A percentile compares a stretch with the other conserved stretches of the same genome.
phyloP scores from a whole-genome alignment of 169 alveolate genomes.

The Cryptosporidium sp. region DNA sequence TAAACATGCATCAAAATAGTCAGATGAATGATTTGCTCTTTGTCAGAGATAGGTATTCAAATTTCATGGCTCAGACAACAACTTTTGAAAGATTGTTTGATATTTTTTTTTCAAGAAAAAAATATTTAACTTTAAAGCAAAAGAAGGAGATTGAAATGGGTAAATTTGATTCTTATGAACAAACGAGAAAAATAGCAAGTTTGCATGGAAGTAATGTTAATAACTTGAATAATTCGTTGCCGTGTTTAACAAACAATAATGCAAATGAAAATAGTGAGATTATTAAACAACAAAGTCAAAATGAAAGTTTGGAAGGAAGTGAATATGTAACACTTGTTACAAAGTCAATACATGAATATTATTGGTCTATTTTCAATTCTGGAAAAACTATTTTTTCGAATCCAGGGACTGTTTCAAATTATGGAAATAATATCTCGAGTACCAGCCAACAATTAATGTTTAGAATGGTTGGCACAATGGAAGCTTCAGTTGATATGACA shows the following conservation, averaged over 20 bases:
- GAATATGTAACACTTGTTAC: conserved; percentile 6
- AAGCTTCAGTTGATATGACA: conserved; percentile 36
- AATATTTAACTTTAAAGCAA: conserved; percentile 14
- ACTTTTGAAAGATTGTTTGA: conserved; percentile 52
- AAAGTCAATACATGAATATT: conserved; percentile 58
- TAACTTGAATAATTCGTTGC: background rate
- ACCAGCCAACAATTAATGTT: conserved; percentile 65
- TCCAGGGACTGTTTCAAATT: conserved; percentile 44
- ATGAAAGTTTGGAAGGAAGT: background rate
- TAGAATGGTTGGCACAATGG: conserved; percentile 69
- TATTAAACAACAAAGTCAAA: background rate
- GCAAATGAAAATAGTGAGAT: background rate
- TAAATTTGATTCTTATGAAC: conserved; percentile 60
- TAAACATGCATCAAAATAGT: background rate
- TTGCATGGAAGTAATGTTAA: background rate
- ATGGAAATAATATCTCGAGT: conserved; percentile 4
- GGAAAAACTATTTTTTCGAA: conserved; percentile 29
- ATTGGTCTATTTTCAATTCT: conserved; percentile 36
- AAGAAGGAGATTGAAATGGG: conserved; percentile 40
- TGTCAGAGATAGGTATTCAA: conserved; percentile 53
- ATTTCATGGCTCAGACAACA: conserved; percentile 66
- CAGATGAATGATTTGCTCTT: conserved; percentile 25
- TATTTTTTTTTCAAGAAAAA: conserved; percentile 33
- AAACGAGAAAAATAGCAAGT: conserved; percentile 30
- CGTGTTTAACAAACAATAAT: background rate